These are phyloP conservation scores for Blastomyces gilchristii DNA, from an alignment of 2,329 filamentous ascomycete genomes.

Conservation along the genomic window DNA sequence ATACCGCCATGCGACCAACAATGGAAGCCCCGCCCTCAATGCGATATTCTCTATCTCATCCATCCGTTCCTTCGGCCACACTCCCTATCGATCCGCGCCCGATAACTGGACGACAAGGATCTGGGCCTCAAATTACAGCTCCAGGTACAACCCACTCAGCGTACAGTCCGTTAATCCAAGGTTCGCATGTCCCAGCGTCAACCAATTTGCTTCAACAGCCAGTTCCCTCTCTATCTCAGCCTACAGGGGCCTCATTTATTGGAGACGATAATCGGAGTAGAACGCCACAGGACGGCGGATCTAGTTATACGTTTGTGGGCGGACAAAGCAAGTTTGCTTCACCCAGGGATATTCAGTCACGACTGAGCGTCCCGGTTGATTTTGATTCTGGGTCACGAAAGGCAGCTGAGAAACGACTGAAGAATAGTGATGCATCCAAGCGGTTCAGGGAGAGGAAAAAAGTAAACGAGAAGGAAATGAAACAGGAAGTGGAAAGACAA, in stretches of 20 bases:
- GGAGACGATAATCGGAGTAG: neutral
- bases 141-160: conserved; percentile 13
- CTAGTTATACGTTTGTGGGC: neutral
- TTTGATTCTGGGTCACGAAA: conserved; percentile 33
- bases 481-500: conserved; percentile 28
- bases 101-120: conserved; percentile 1
- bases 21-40: conserved; percentile 7
- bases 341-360: conserved; percentile 7
- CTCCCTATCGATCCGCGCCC: conserved; percentile 7
- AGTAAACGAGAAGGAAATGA: conserved; percentile 29
- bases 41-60: conserved; percentile 9
- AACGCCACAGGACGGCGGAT: neutral
- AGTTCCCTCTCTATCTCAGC: conserved; percentile 6
- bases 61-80: conserved; percentile 2
- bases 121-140: conserved; percentile 11
- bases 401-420: conserved; percentile 34
- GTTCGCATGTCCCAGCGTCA: conserved; percentile 9
- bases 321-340: neutral
- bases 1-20: neutral
- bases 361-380: conserved; percentile 32
- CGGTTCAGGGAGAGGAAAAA: conserved; percentile 35
- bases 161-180: conserved; percentile 13
- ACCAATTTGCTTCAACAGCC: conserved; percentile 13
- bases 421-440: conserved; percentile 35
- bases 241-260: conserved; percentile 3